These are phyloP conservation scores for Cryptococcus hybrid DNA, from an alignment of 1,284 basidiomycete species.

Conservation along the genomic window DNA sequence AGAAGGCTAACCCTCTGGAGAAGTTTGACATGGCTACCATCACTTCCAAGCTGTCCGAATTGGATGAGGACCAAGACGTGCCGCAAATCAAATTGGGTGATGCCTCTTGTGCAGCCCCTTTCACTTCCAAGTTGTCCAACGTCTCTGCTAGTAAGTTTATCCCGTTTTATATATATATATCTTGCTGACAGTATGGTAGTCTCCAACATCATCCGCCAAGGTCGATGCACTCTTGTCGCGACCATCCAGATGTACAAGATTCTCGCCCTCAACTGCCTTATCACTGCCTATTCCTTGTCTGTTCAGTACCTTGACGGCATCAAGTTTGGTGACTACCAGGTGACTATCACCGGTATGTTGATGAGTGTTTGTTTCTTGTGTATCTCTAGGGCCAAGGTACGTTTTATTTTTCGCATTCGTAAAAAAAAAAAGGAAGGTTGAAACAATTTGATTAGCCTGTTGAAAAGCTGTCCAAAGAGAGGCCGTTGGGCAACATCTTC, in stretches of 20 bases:
- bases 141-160: slow-evolving; percentile 76
- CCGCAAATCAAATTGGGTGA: slow-evolving; percentile 97
- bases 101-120: slow-evolving; percentile 92
- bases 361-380: slow-evolving; percentile 98
- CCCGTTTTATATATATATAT: not conserved
- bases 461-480: slow-evolving; percentile 84
- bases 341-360: slow-evolving; percentile 88
- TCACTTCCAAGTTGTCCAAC: slow-evolving; percentile 92
- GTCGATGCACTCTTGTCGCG: slow-evolving; percentile 92
- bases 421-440: not conserved
- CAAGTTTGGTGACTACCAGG: slow-evolving; percentile 96
- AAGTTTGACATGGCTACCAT: slow-evolving; percentile 88
- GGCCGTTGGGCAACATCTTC: slow-evolving; percentile 91
- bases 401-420: slow-evolving; percentile 16
- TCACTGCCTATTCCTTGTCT: slow-evolving; percentile 91
- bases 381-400: slow-evolving; percentile 91
- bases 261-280: slow-evolving; percentile 89
- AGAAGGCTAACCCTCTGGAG: slow-evolving; percentile 82
- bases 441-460: slow-evolving; percentile 59
- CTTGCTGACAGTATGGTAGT: slow-evolving; percentile 50
- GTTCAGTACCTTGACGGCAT: slow-evolving; percentile 96
- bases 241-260: slow-evolving; percentile 99
- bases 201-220: slow-evolving; percentile 92
- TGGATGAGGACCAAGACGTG: slow-evolving; percentile 84
- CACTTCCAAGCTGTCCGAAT: slow-evolving; percentile 82